Conservation (phyloP, 2,329 filamentous ascomycete species). For the Calcarisporium arbuscula region DNA sequence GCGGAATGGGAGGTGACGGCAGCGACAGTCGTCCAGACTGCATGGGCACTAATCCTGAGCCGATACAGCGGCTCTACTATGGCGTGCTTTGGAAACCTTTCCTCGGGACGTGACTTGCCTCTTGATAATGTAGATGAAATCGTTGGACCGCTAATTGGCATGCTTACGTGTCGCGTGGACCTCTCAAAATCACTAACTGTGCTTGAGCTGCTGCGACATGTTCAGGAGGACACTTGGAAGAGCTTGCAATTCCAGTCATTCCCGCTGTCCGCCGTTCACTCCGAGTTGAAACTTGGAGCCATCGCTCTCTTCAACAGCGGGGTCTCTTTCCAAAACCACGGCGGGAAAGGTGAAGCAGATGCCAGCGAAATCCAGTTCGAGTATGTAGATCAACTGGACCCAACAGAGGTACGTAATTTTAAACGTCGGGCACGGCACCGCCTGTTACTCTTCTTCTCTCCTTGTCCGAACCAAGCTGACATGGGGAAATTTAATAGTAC, state of each 20-base stretch:
- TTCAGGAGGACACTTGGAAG: background rate
- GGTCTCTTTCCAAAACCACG: background rate
- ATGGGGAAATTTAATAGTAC: background rate
- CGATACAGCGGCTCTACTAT: background rate
- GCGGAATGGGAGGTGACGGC: background rate
- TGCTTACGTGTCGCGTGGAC: background rate
- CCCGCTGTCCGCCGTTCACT: background rate
- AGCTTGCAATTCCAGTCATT: background rate
- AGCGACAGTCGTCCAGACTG: background rate
- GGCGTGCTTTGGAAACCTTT: background rate
- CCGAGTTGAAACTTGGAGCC: background rate
- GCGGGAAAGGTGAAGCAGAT: background rate
- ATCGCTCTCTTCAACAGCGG: background rate
- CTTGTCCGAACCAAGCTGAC: background rate
- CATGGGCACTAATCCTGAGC: constrained; percentile 1
- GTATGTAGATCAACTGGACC: background rate
- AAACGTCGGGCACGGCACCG: too few relatives aligned
- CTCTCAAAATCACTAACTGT: background rate
- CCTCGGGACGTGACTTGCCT: background rate
- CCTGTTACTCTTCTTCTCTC: background rate
- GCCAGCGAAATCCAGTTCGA: background rate
- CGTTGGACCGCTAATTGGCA: background rate
- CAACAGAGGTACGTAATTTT: background rate
- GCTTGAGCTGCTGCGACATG: background rate
- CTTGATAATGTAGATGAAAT: background rate